Conservation (phyloP, 2,329 filamentous ascomycete genomes). For the Monosporascus sp. region DNA sequence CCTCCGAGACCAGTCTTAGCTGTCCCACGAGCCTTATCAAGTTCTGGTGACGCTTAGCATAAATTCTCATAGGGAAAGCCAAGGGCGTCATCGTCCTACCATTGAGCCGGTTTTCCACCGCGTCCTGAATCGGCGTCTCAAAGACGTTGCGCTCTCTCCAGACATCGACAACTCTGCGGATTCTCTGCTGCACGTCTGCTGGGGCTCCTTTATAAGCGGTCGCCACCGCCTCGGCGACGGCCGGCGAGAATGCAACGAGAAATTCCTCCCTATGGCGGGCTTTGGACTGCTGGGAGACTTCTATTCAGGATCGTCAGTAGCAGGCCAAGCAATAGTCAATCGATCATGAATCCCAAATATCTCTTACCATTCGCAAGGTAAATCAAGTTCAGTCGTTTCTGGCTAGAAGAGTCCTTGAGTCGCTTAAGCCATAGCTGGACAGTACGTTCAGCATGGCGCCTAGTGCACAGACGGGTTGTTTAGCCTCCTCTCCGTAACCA, state of each 20-base stretch:
- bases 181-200: conserved; percentile 79
- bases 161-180: conserved; percentile 86
- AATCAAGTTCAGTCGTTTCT: conserved; percentile 83
- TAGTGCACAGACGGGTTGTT: conserved; percentile 36
- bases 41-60: conserved; percentile 38
- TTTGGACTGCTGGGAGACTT: conserved; percentile 95
- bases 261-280: conserved; percentile 91
- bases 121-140: conserved; percentile 70
- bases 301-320: conserved; percentile 39
- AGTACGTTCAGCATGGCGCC: conserved; percentile 86
- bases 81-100: conserved; percentile 47
- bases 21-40: conserved; percentile 55
- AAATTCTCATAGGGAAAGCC: conserved; percentile 8
- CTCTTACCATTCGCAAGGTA: conserved; percentile 87
- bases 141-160: conserved; percentile 89
- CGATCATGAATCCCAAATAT: background rate
- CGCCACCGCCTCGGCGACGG: conserved; percentile 85
- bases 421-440: conserved; percentile 88
- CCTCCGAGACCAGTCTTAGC: conserved; percentile 47
- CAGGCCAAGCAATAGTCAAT: conserved; percentile 9
- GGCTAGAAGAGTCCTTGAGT: conserved; percentile 78
- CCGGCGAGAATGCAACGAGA: conserved; percentile 80
- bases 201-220: conserved; percentile 88
- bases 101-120: conserved; percentile 73
- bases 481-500: conserved; percentile 4